Evolutionary conservation across 2,329 filamentous ascomycete genomes (phyloP), one percentile per base, ranked within the genome.

Genomic region (Helotiales sp.): DNA sequence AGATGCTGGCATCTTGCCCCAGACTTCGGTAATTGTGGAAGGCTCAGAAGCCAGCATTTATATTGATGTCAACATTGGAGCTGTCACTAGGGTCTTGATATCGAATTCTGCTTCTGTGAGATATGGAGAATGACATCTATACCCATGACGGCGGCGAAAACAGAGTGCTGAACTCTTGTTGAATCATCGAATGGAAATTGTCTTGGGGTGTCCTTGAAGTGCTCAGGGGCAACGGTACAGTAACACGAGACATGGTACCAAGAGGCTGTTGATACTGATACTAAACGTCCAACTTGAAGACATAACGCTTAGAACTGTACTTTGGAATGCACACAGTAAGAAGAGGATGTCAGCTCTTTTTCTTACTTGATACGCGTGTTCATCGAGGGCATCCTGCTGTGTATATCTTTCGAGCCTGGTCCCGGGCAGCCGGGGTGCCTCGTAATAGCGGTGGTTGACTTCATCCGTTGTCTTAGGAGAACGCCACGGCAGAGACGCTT

Each of bases 1-100:
- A n/a, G n/a, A n/a, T n/a, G n/a, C n/a, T n/a, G n/a, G n/a, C n/a
- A n/a, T n/a, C n/a, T 25, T 47, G 22, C 27, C 52, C 54, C 54
- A 48, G 42, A 44, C 22, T 53, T 54, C 55, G 54, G 46, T 44
- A 44, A 25, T 7, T 51, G 34, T n/a, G 25, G 36, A 48, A 49
- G 15, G 19, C 36, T 33, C 30, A 12, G 30, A 51, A 17, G 49
- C 33, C 49, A 38, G 42, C 34, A 31, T 13, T 24, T 30, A 25
- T 38, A 17, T 25, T 29, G 22, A n/a, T n/a, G n/a, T n/a, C n/a
- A n/a, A n/a, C 42, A 19, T 13, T 29, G 13, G n/a, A 17, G 42
- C 42, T 27, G 42, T 12, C 42, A 13, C 24, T 30, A 29, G 42
- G 13, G 42, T 17, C 27, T 19, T 17, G 8, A 2, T 30, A 15